Evolutionary conservation across 140 eudicot genomes (phyloP), one percentile per base, ranked within the genome.

Genomic region (Anethum foeniculum): DNA sequence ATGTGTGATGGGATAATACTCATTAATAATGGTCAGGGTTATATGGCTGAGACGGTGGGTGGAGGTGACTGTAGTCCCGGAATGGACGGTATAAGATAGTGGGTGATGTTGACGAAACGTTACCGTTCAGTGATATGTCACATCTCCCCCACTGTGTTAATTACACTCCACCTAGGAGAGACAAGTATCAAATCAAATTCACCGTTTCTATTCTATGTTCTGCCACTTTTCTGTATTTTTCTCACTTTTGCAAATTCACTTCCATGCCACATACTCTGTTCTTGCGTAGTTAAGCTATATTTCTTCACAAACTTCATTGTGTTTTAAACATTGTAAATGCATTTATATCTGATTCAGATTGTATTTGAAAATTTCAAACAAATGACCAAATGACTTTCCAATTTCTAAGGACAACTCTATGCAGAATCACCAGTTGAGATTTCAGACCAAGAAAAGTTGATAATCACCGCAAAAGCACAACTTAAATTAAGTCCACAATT

Each of bases 51-150:
- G 41, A 12, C 9, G 73, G 73, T 27, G 41, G 73, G 73, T 13
- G 38, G 74, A 16, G 44, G 74, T 5, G 44, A 68, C n/a, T 68
- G 74, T 32, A 32, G 74, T 68, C 74, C 71, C 74, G 73, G 43
- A 67, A 67, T 67, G 23, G 38, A 62, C 73, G 73, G 73, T 68
- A 6, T 23, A 68, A 32, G 44, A 68, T 28, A 16, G n/a, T 34
- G 74, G 43, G 74, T 68, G 74, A 68, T 68, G n/a, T 68, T 13
- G 74, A 68, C 74, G 73, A 39, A 19, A 30, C 73, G n/a, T 11
- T 30, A n/a, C 73, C 23, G 43, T 67, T 60, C 73, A 67, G 73
- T 67, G 73, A 67, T 67, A 32, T 41, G 73, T 67, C 41, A 67
- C 73, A 32, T 67, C 73, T 67, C 7, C 43, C 73, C 73, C 73